phyloP scores from a whole-genome alignment of 169 alveolate genomes.

The Eimeria falciformis region DNA sequence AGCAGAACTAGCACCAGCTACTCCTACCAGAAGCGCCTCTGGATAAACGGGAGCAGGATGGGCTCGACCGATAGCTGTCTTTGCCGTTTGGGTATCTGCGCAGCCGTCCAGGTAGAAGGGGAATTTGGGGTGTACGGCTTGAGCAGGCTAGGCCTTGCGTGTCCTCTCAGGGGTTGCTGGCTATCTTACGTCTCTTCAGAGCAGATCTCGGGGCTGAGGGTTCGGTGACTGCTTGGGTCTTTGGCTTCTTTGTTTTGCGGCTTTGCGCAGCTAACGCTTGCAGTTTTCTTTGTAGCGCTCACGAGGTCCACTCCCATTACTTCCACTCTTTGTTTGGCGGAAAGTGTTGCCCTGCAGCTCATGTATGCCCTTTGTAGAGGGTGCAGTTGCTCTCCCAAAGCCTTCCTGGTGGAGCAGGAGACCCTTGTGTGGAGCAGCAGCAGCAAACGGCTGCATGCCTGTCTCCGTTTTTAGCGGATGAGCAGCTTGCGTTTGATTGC shows the following conservation, averaged over 20 bases:
- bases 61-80: background rate
- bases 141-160: no score
- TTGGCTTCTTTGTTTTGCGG: background rate
- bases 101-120: background rate
- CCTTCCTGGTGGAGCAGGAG: no score
- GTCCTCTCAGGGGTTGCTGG: no score
- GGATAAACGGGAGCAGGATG: background rate
- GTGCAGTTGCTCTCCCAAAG: no score
- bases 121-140: no score
- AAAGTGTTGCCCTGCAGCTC: background rate
- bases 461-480: no score
- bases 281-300: background rate
- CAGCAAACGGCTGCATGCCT: no score
- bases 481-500: no score
- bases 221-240: no score
- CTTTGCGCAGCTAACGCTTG: conserved; percentile 1
- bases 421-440: no score
- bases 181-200: no score
- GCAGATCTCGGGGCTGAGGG: no score
- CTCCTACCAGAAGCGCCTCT: background rate
- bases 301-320: background rate
- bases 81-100: background rate
- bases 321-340: background rate
- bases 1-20: background rate
- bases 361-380: background rate